phyloP scores from a whole-genome alignment of 225 moss, liverwort and hornwort genomes.

The Pleurozium schreberi region DNA sequence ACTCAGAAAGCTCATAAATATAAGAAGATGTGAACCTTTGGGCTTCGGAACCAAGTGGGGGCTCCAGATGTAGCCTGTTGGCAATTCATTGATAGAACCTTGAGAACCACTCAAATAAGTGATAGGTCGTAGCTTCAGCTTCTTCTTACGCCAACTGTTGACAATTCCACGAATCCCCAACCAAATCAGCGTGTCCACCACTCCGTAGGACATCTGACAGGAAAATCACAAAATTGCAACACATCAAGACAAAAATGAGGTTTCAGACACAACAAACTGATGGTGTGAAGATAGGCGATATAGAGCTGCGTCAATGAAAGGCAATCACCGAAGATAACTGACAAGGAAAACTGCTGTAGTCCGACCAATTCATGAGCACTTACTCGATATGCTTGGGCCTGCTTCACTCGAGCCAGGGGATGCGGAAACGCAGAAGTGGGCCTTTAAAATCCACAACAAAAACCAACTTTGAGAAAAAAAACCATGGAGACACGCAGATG shows the following conservation, averaged over 20 bases:
- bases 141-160: constrained; percentile 55
- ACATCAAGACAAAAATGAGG: neutral
- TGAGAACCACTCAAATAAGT: constrained; percentile 60
- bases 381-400: constrained; percentile 56
- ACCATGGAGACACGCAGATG: neutral
- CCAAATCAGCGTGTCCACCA: constrained; percentile 64
- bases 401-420: constrained; percentile 56
- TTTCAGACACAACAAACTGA: neutral
- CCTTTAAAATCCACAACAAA: constrained; percentile 19
- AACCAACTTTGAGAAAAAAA: neutral
- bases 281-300: neutral
- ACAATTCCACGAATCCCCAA: constrained; percentile 58
- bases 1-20: neutral
- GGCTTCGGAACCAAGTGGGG: constrained; percentile 67
- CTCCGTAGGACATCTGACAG: constrained; percentile 53
- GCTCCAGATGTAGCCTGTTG: constrained; percentile 70
- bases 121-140: constrained; percentile 51
- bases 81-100: constrained; percentile 46
- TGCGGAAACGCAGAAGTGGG: constrained; percentile 56
- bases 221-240: neutral
- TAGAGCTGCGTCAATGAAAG: neutral
- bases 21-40: constrained; percentile 17
- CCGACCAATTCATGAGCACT: constrained; percentile 2
- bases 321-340: neutral
- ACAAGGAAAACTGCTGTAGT: neutral